Conservation (phyloP, 2,329 filamentous ascomycete species). For the Pleomassaria siparia region DNA sequence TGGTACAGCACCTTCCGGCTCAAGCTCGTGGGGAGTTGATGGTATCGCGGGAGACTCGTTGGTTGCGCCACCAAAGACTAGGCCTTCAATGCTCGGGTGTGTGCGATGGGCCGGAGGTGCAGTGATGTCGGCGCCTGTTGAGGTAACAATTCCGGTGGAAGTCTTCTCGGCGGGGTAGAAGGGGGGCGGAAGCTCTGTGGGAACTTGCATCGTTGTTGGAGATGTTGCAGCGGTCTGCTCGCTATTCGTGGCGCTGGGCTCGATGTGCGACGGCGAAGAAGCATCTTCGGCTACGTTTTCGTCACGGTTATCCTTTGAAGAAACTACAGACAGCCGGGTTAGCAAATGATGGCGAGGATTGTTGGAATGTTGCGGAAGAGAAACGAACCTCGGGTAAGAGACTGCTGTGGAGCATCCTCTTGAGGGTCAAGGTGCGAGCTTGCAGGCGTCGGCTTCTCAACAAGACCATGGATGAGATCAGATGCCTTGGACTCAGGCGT, state of each 20-base stretch:
- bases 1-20: slow-evolving; percentile 15
- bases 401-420: slow-evolving; percentile 15
- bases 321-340: slow-evolving; percentile 4
- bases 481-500: slow-evolving; percentile 34
- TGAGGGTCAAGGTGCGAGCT: slow-evolving; percentile 19
- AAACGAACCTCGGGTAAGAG: slow-evolving; percentile 22
- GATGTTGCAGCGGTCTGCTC: slow-evolving; percentile 21
- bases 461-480: slow-evolving; percentile 13
- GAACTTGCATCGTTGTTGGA: slow-evolving; percentile 5
- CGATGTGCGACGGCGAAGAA: slow-evolving; percentile 3
- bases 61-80: slow-evolving; percentile 44
- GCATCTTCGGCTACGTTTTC: neutral
- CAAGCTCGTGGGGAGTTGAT: slow-evolving; percentile 36
- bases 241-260: slow-evolving; percentile 20
- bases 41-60: slow-evolving; percentile 42
- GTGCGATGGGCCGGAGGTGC: slow-evolving; percentile 19
- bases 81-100: slow-evolving; percentile 32
- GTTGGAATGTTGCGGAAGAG: neutral
- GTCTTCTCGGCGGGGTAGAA: slow-evolving; percentile 37
- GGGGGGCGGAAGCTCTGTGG: slow-evolving; percentile 36
- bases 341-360: slow-evolving; percentile 1
- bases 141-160: slow-evolving; percentile 24
- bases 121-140: slow-evolving; percentile 15
- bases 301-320: neutral
- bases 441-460: slow-evolving; percentile 12